phyloP scores from a whole-genome alignment of 352 stramenopile genomes.

The Globisporangium heterothallicum region DNA sequence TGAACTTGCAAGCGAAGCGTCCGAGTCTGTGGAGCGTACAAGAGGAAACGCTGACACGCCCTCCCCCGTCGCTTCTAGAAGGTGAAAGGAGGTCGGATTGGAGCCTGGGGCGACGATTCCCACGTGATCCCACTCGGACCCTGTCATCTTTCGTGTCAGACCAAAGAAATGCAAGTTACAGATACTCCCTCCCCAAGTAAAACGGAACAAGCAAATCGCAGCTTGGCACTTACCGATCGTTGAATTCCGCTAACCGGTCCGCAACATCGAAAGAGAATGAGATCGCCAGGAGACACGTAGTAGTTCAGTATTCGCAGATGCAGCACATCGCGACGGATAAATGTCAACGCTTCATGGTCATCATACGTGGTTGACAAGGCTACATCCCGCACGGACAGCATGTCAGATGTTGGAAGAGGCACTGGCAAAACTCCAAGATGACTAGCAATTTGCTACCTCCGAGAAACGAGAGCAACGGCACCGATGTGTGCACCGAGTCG shows the following conservation, averaged over 20 bases:
- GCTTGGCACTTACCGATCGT: no score
- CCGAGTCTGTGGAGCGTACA: neutral
- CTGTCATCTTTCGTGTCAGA: no score
- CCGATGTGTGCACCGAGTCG: slow-evolving; percentile 27
- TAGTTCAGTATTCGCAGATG: slow-evolving; percentile 55
- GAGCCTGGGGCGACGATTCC: slow-evolving; percentile 36
- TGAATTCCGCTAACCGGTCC: slow-evolving; percentile 41
- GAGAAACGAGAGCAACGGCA: slow-evolving; percentile 47
- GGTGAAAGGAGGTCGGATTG: slow-evolving; percentile 18
- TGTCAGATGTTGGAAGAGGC: neutral
- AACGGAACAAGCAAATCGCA: slow-evolving; percentile 9
- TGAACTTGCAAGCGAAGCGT: neutral
- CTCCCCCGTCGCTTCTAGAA: slow-evolving; percentile 60
- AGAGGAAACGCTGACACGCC: slow-evolving; percentile 49
- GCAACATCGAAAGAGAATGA: slow-evolving; percentile 55
- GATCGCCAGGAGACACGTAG: slow-evolving; percentile 41
- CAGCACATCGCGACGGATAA: slow-evolving; percentile 36
- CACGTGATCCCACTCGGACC: slow-evolving; percentile 66
- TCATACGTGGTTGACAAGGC: slow-evolving; percentile 27
- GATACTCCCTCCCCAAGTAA: no score
- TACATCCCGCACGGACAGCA: slow-evolving; percentile 3
- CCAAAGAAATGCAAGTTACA: no score
- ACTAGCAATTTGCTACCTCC: slow-evolving; percentile 29
- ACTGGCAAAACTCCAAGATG: neutral
- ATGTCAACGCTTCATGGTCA: slow-evolving; percentile 23